These are phyloP conservation scores for Coriaria nepalensis DNA, from an alignment of 306 rosid genomes.

Conservation along the genomic window DNA sequence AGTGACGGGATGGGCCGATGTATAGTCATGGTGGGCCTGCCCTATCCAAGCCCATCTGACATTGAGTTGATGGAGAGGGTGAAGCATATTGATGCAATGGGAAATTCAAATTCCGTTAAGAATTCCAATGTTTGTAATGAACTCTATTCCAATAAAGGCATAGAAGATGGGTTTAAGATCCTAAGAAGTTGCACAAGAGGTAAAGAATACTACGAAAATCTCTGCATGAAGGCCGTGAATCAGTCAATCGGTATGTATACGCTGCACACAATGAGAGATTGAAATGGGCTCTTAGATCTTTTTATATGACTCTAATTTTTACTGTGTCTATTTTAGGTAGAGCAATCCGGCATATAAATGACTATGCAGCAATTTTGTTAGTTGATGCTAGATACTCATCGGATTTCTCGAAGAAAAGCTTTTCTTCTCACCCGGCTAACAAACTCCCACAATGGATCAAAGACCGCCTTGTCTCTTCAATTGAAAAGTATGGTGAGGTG, in stretches of 20 bases:
- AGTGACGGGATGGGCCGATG: slow-evolving; percentile 98
- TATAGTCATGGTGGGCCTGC: slow-evolving; percentile 90
- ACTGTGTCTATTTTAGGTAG: slow-evolving; percentile 40
- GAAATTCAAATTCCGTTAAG: slow-evolving; percentile 25
- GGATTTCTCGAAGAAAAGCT: slow-evolving; percentile 47
- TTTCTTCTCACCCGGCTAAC: slow-evolving; percentile 38
- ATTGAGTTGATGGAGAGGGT: slow-evolving; percentile 85
- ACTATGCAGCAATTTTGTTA: slow-evolving; percentile 74
- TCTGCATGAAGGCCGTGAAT: slow-evolving; percentile 98
- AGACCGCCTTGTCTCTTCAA: slow-evolving; percentile 47
- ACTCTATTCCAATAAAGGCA: slow-evolving; percentile 29
- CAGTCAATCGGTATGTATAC: slow-evolving; percentile 75
- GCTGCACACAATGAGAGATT: background rate
- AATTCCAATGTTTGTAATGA: slow-evolving; percentile 22
- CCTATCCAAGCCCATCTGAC: slow-evolving; percentile 83
- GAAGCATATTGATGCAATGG: slow-evolving; percentile 69
- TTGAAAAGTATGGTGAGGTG: slow-evolving; percentile 62
- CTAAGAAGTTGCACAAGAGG: slow-evolving; percentile 82
- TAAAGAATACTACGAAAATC: slow-evolving; percentile 82
- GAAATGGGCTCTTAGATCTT: background rate
- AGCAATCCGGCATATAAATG: slow-evolving; percentile 83
- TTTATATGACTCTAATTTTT: background rate
- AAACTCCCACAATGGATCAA: slow-evolving; percentile 90
- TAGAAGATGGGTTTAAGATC: slow-evolving; percentile 50
- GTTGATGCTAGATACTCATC: slow-evolving; percentile 64